These are phyloP conservation scores for Lunasporangiospora selenospora DNA, from an alignment of 192 early-diverging fungal genomes.

Conservation along the genomic window DNA sequence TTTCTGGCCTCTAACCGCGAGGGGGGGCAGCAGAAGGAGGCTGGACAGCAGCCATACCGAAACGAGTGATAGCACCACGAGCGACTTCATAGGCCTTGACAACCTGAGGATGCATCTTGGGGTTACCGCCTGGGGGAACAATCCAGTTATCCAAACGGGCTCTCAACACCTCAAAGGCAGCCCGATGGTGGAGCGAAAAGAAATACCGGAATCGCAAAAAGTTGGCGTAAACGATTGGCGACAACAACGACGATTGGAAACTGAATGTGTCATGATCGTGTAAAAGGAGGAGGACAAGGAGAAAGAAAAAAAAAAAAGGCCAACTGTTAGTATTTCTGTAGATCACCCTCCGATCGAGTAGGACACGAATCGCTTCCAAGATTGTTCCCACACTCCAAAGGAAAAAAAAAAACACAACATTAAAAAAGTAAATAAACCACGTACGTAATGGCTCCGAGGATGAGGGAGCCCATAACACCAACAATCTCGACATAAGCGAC, in stretches of 20 bases:
- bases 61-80: slow-evolving; percentile 36
- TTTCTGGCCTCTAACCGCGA: no score
- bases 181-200: slow-evolving; percentile 60
- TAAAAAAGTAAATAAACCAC: slow-evolving; percentile 5
- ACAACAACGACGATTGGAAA: slow-evolving; percentile 57
- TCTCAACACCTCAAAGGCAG: slow-evolving; percentile 47
- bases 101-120: slow-evolving; percentile 53
- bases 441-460: slow-evolving; percentile 60
- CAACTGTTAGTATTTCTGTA: no score
- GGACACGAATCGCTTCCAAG: no score
- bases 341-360: no score
- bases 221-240: slow-evolving; percentile 67
- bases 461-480: slow-evolving; percentile 67
- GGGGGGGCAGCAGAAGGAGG: slow-evolving; percentile 22
- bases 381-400: slow-evolving; percentile 4
- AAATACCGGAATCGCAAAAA: slow-evolving; percentile 79
- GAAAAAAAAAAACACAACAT: slow-evolving; percentile 22
- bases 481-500: slow-evolving; percentile 76
- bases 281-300: no score
- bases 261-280: no score
- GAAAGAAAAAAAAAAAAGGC: no score
- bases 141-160: slow-evolving; percentile 42
- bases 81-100: slow-evolving; percentile 47
- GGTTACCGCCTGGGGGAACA: slow-evolving; percentile 52
- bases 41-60: slow-evolving; percentile 46